Evolutionary conservation across 257 asterid species (phyloP), one percentile per base, ranked within the genome.

Genomic region (Fraxinus americana): DNA sequence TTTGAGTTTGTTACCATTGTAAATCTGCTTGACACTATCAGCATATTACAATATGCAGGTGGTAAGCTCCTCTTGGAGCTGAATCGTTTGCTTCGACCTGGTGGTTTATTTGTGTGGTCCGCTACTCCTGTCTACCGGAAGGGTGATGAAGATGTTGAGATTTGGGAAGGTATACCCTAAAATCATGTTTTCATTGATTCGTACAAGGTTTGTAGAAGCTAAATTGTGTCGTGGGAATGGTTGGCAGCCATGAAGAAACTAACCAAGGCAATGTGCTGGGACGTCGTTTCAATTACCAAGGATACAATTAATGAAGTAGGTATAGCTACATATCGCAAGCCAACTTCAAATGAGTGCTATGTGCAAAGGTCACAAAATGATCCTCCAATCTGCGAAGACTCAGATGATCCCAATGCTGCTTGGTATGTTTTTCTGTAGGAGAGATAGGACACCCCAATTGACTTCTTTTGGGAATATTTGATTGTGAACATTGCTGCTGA

Each of bases 221-320:
- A 59, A 78, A 57, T 72, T 73, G n/a, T 43, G 75, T 83, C 77
- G 74, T 80, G 83, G 78, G 67, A 73, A 65, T 81, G 76, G 70
- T 82, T 76, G 59, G 84, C 91, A 96, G 99, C 90, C 83, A 93
- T 96, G 99, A 89, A 87, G 88, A 89, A 93, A 84, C 83, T 96
- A 83, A 89, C 99, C 27, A 79, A 89, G 73, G 81, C 92, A 72
- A 92, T 96, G 92, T 96, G 84, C 76, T 83, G 81, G 83, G 84
- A 83, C 16, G 71, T 76, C 38, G 14, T 83, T 59, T 79, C 73
- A 38, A 80, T 80, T 8, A 83, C 76, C 12, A 75, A 77, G 79
- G 84, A 83, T 79, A 67, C 34, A 35, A 52, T 83, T 36, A 83
- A 83, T 67, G 74, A 48, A 70, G 84, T 83, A 39, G 87, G 87